Percentiles rank a stretch among this genome's conserved stretches.
These are phyloP conservation scores for Colletotrichum liriopes DNA, from an alignment of 2,329 filamentous ascomycete genomes.

Conservation along the genomic window DNA sequence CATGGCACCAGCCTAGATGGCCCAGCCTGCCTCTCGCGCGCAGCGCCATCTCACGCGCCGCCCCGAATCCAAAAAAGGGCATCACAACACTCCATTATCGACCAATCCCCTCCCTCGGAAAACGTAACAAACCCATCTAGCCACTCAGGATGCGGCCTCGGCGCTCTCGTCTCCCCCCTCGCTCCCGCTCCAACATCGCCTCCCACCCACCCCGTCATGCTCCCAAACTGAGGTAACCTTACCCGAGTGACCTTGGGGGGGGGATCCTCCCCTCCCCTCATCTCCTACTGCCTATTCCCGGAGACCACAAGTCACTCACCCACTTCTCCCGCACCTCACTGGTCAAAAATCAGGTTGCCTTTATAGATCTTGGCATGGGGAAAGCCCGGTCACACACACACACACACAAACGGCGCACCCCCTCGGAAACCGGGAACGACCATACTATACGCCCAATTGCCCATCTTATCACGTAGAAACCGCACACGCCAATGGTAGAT, in stretches of 20 bases:
- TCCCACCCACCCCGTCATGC: neutral
- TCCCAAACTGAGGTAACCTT: neutral
- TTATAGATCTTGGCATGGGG: neutral
- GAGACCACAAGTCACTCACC: constrained; percentile 5
- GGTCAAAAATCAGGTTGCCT: constrained; percentile 4
- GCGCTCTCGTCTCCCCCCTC: neutral
- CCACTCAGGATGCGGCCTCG: neutral
- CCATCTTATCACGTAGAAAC: constrained; percentile 17
- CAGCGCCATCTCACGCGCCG: constrained; percentile 12
- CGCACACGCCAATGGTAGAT: neutral
- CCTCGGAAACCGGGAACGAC: constrained; percentile 11
- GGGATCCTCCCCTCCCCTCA: neutral
- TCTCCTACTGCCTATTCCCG: neutral
- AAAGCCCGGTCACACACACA: neutral
- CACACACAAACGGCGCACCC: neutral
- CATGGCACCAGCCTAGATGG: neutral
- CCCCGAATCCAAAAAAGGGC: neutral
- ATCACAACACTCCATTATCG: neutral
- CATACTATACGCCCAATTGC: neutral
- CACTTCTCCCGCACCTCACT: constrained; percentile 13
- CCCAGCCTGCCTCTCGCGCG: constrained; percentile 5
- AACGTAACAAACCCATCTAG: neutral
- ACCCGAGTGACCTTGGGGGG: neutral
- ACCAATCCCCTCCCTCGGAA: constrained; percentile 12
- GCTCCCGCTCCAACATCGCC: neutral